Evolutionary conservation across 805 yeast genomes (phyloP).

Genomic region (Candida nitratophila): DNA sequence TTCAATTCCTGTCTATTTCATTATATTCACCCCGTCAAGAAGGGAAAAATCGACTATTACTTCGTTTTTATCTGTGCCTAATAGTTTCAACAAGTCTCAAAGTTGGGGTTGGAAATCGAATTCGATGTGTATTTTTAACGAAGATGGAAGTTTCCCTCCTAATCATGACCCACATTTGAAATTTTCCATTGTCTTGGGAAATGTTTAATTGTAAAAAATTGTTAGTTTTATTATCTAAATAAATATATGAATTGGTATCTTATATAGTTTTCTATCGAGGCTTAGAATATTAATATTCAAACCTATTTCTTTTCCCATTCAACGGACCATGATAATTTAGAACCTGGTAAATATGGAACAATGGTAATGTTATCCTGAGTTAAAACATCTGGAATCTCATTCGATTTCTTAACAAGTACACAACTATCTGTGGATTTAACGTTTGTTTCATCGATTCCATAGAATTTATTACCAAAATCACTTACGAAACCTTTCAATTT

Average conservation of each 20-base stretch:
- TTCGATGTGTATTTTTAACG: constrained; percentile 44
- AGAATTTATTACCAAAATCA: constrained; percentile 66
- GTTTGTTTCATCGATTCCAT: constrained; percentile 43
- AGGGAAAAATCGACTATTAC: constrained; percentile 38
- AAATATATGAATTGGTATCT: too few relatives aligned
- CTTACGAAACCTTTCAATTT: constrained; percentile 69
- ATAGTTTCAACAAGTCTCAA: constrained; percentile 43
- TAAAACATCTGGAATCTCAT: constrained; percentile 53
- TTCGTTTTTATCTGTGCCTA: constrained; percentile 50
- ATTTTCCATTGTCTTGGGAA: constrained; percentile 44
- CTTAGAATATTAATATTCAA: too few relatives aligned
- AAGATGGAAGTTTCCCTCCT: constrained; percentile 37
- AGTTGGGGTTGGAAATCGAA: constrained; percentile 61
- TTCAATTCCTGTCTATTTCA: constrained; percentile 40
- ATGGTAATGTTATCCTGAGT: constrained; percentile 42
- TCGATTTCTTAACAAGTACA: constrained; percentile 46
- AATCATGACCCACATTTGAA: constrained; percentile 38
- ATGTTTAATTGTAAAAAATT: constrained; percentile 30
- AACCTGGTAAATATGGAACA: constrained; percentile 86
- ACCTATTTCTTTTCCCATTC: constrained; percentile 50
- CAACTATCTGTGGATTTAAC: constrained; percentile 41
- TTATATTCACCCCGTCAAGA: constrained; percentile 49
- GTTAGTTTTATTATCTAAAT: too few relatives aligned
- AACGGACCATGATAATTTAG: constrained; percentile 59
- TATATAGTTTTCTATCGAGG: not conserved